phyloP scores from a whole-genome alignment of 2,329 filamentous ascomycete genomes.

The Periconia sp. region DNA sequence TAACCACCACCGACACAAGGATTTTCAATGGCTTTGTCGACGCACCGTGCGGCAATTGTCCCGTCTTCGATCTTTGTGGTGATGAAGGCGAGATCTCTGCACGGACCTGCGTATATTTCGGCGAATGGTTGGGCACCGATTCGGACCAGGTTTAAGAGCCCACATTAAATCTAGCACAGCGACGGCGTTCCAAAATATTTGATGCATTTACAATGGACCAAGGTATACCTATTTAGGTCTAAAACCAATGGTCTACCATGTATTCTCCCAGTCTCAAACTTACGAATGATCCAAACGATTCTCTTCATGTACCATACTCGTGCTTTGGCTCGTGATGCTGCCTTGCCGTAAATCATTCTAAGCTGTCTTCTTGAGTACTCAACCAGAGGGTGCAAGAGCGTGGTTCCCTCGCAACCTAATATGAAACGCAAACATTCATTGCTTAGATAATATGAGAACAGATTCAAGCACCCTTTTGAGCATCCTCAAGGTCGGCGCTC shows the following conservation, averaged over 20 bases:
- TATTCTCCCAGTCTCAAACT: too few relatives aligned
- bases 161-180: conserved; percentile 29
- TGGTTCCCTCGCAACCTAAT: too few relatives aligned
- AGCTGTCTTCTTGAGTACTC: too few relatives aligned
- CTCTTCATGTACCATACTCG: too few relatives aligned
- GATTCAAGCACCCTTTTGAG: too few relatives aligned
- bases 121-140: conserved; percentile 71
- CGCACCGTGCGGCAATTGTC: conserved; percentile 88
- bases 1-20: conserved; percentile 49
- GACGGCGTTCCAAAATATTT: conserved; percentile 29
- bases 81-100: conserved; percentile 91
- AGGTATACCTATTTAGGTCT: conserved; percentile 1
- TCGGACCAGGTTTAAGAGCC: conserved; percentile 29
- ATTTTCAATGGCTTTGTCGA: conserved; percentile 81
- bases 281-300: too few relatives aligned
- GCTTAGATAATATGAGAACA: too few relatives aligned
- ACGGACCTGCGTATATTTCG: conserved; percentile 89
- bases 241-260: not conserved
- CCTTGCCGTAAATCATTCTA: too few relatives aligned
- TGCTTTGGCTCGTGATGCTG: too few relatives aligned
- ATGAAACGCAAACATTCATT: too few relatives aligned
- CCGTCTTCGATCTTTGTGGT: conserved; percentile 90
- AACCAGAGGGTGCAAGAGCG: too few relatives aligned
- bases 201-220: conserved; percentile 8
- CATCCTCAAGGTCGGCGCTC: too few relatives aligned